These are phyloP conservation scores for Iris pallida DNA, from an alignment of 116 monocot species.

Conservation along the genomic window DNA sequence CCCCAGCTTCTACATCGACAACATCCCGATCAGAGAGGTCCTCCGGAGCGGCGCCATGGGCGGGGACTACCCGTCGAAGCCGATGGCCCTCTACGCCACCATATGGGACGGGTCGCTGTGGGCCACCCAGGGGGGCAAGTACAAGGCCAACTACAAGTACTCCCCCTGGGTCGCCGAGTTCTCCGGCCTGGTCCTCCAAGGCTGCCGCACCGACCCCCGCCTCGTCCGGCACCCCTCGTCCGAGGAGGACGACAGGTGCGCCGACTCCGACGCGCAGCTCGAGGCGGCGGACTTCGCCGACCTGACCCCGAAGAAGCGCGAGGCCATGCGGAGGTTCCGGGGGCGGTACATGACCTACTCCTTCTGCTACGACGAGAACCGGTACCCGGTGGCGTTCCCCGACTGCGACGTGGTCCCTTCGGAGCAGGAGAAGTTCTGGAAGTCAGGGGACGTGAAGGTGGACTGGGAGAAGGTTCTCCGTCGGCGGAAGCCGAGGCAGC, in stretches of 20 bases:
- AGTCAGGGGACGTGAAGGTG: conserved; percentile 44
- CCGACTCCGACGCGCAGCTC: conserved; percentile 12
- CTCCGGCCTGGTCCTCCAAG: conserved; percentile 49
- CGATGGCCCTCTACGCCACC: conserved; percentile 69
- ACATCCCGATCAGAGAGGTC: conserved; percentile 52
- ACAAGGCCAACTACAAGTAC: conserved; percentile 53
- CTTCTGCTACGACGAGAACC: conserved; percentile 33
- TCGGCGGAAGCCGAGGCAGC: neutral
- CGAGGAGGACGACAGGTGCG: conserved; percentile 7
- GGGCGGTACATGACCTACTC: conserved; percentile 40
- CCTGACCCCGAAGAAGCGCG: conserved; percentile 25
- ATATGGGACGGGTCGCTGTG: conserved; percentile 71
- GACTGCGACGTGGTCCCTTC: conserved; percentile 22
- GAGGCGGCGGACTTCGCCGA: conserved; percentile 25
- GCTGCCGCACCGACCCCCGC: conserved; percentile 54
- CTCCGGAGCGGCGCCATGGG: conserved; percentile 35
- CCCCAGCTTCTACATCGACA: conserved; percentile 67
- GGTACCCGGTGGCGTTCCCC: conserved; percentile 33
- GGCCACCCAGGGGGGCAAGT: conserved; percentile 59
- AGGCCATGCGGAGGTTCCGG: conserved; percentile 33
- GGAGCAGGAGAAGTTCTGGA: conserved; percentile 36
- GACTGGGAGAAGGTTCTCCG: conserved; percentile 1
- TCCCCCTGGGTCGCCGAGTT: conserved; percentile 53
- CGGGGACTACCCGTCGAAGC: conserved; percentile 65
- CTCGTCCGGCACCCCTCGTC: conserved; percentile 27